These are phyloP conservation scores for Lactarius hatsudake DNA, from an alignment of 768 basidiomycete genomes.

Conservation along the genomic window DNA sequence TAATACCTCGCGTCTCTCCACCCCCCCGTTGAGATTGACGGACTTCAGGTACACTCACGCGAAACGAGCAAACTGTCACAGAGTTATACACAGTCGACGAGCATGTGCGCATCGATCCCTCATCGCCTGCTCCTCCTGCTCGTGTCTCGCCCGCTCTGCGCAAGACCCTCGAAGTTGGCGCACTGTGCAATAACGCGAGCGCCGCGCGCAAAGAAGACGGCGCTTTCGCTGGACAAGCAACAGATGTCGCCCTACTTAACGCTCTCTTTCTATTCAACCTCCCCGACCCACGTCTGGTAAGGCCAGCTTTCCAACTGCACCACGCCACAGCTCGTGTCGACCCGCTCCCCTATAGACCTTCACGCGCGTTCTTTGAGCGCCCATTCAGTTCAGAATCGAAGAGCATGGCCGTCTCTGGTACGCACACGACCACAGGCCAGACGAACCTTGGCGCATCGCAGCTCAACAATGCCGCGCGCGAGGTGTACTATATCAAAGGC, in stretches of 20 bases:
- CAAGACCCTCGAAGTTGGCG: conserved; percentile 78
- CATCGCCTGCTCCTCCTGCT: conserved; percentile 39
- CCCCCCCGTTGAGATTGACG: neutral
- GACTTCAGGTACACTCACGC: conserved; percentile 75
- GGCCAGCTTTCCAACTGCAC: conserved; percentile 31
- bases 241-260: conserved; percentile 89
- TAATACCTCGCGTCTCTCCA: conserved; percentile 32
- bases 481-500: conserved; percentile 90
- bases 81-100: conserved; percentile 90
- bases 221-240: conserved; percentile 79
- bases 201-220: conserved; percentile 63
- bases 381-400: conserved; percentile 95
- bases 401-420: conserved; percentile 87
- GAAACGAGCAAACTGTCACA: conserved; percentile 93
- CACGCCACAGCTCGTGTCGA: neutral
- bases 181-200: conserved; percentile 87
- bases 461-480: conserved; percentile 43
- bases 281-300: conserved; percentile 67
- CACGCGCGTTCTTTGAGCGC: conserved; percentile 68
- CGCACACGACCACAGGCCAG: conserved; percentile 44
- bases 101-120: conserved; percentile 59
- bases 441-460: conserved; percentile 30
- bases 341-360: conserved; percentile 48
- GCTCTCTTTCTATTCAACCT: conserved; percentile 65
- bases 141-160: conserved; percentile 61